These are phyloP conservation scores for Xylaria flabelliformis DNA, from an alignment of 495 filamentous ascomycete species.

Conservation along the genomic window DNA sequence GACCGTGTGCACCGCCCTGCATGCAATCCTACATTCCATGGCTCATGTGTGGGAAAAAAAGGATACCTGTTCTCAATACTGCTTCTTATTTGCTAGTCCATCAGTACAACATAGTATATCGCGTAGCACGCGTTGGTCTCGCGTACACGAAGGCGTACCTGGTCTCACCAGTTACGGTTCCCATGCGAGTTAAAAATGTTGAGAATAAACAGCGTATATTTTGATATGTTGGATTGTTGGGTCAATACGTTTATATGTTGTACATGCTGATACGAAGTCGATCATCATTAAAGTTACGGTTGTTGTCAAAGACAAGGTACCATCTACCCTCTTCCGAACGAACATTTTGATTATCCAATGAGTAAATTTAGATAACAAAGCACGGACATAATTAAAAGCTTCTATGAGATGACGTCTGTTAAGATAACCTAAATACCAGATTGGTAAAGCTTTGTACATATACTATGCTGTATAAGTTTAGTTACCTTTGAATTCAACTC, in stretches of 20 bases:
- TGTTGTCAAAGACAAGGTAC: not conserved
- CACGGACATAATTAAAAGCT: not conserved
- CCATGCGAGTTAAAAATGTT: not conserved
- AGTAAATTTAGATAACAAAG: constrained; percentile 2
- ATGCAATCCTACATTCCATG: constrained; percentile 19
- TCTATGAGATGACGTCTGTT: not conserved
- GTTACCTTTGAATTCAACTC: not conserved
- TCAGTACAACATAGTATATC: not conserved
- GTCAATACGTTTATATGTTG: constrained; percentile 8
- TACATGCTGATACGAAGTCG: not conserved
- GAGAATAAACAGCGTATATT: not conserved
- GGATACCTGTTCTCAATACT: not conserved
- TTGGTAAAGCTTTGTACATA: not conserved
- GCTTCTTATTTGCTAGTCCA: not conserved
- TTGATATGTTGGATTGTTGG: not conserved
- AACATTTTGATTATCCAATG: not conserved
- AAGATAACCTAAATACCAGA: not conserved
- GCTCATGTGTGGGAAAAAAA: not conserved
- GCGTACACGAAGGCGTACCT: not conserved
- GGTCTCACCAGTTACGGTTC: not conserved
- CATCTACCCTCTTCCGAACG: not conserved
- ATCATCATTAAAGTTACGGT: not conserved
- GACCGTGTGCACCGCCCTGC: constrained; percentile 6
- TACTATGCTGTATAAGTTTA: not conserved
- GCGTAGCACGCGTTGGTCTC: not conserved